phyloP scores from a whole-genome alignment of 495 filamentous ascomycete species.

The Aspergillus campestris region DNA sequence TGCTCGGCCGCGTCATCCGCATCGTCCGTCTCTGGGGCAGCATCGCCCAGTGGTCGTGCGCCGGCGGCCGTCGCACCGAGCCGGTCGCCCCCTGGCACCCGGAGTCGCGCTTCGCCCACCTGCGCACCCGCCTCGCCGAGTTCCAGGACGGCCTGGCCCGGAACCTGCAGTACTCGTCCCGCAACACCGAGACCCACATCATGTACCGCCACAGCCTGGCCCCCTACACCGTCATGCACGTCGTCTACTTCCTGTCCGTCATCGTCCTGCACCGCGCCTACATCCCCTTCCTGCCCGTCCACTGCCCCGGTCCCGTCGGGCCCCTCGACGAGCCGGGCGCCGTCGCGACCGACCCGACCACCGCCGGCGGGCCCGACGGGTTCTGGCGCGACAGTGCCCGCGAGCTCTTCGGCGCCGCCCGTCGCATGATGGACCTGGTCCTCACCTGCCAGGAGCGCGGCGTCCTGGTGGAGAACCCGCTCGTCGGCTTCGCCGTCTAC shows the following conservation, averaged over 20 bases:
- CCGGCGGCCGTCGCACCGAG: slow-evolving; percentile 54
- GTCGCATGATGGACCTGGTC: slow-evolving; percentile 68
- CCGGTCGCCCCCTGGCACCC: slow-evolving; percentile 55
- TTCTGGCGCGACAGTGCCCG: slow-evolving; percentile 74
- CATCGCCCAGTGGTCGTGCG: slow-evolving; percentile 67
- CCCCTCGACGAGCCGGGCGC: slow-evolving; percentile 67
- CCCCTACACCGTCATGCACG: slow-evolving; percentile 69
- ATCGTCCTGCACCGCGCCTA: slow-evolving; percentile 78
- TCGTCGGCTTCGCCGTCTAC: slow-evolving; percentile 75
- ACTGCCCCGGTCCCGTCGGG: slow-evolving; percentile 57
- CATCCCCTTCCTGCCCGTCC: slow-evolving; percentile 71
- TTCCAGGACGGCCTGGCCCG: slow-evolving; percentile 63
- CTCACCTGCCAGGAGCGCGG: slow-evolving; percentile 64
- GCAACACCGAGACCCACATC: slow-evolving; percentile 76
- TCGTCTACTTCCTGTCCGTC: slow-evolving; percentile 64
- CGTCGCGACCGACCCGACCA: slow-evolving; percentile 33
- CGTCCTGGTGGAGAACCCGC: slow-evolving; percentile 66
- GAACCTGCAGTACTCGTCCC: slow-evolving; percentile 60
- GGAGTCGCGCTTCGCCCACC: slow-evolving; percentile 52
- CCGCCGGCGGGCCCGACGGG: slow-evolving; percentile 36
- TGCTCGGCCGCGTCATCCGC: slow-evolving; percentile 68
- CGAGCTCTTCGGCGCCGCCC: slow-evolving; percentile 62
- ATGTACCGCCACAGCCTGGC: slow-evolving; percentile 62
- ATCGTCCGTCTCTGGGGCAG: slow-evolving; percentile 72
- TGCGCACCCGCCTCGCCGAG: slow-evolving; percentile 50